Evolutionary conservation across 2,329 filamentous ascomycete genomes (phyloP).

Genomic region (Alternaria gaisen): DNA sequence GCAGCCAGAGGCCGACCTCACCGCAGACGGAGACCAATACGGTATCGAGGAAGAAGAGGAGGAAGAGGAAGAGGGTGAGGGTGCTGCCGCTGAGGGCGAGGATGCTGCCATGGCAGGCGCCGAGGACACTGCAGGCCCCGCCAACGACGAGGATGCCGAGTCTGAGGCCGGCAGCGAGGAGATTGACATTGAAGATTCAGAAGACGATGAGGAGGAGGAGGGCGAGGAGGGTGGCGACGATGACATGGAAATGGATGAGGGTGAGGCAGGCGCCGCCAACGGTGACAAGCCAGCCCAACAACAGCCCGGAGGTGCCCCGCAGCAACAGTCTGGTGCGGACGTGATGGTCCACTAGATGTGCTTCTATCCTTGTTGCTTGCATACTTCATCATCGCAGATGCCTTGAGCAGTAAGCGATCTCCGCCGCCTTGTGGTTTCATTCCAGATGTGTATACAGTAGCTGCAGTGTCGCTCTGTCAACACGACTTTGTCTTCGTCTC

Average conservation of each 20-base stretch:
- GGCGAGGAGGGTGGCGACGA: slow-evolving; percentile 65
- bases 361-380: background rate
- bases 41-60: slow-evolving; percentile 82
- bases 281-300: slow-evolving; percentile 47
- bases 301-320: slow-evolving; percentile 31
- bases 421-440: background rate
- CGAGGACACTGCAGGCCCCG: slow-evolving; percentile 62
- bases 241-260: slow-evolving; percentile 67
- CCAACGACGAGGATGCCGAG: slow-evolving; percentile 70
- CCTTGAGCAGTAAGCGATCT: background rate
- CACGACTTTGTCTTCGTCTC: slow-evolving; percentile 10
- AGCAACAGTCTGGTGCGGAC: slow-evolving; percentile 42
- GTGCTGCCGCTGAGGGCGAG: slow-evolving; percentile 62
- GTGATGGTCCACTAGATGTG: slow-evolving; percentile 53
- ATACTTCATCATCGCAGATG: slow-evolving; percentile 9
- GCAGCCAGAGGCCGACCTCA: slow-evolving; percentile 91
- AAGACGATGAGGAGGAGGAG: slow-evolving; percentile 75
- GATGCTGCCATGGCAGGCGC: slow-evolving; percentile 80
- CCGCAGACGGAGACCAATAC: slow-evolving; percentile 85
- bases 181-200: slow-evolving; percentile 78
- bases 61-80: slow-evolving; percentile 69
- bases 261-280: slow-evolving; percentile 48
- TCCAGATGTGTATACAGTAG: slow-evolving; percentile 1
- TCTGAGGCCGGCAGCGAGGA: slow-evolving; percentile 82
- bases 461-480: background rate